Evolutionary conservation across 2,329 filamentous ascomycete genomes (phyloP), one percentile per base, ranked within the genome.

Genomic region (Graphilbum sp.): DNA sequence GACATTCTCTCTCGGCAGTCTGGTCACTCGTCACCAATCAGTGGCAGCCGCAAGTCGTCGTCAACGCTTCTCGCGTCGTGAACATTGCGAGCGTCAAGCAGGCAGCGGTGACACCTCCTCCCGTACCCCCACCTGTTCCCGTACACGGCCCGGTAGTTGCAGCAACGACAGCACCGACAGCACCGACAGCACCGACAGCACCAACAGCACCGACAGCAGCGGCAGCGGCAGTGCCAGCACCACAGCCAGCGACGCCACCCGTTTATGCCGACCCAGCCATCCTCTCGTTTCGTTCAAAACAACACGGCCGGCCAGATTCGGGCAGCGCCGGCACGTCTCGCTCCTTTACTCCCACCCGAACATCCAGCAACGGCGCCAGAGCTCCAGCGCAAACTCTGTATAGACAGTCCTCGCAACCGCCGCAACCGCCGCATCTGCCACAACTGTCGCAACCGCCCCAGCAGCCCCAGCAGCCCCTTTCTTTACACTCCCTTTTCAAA

Each of bases 31-130:
- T 58, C 36, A 55, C 51, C 8, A 45, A 47, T 18, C 50, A 67
- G 56, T 67, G 46, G 58, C 52, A 35, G 48, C 64, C 41, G 39
- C 45, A 46, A 21, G 27, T 50, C 62, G 67, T 72, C 27, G 65
- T 72, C 47, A 47, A 59, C 30, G 57, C 64, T 1, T 45, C 52
- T 34, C 61, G 67, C 37, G 45, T 46, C 19, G 32, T 37, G 18
- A 40, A 46, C 11, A 46, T 46, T n/a, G 27, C 40, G n/a, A 44
- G 45, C 15, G 41, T 36, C 23, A 41, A 36, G 33, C 43, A 45
- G n/a, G 34, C 31, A 18, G 23, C 37, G 23, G 32, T 34, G 12
- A 15, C 50, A 46, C n/a, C 45, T 44, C 9, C 24, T 13, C 24
- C 27, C 11, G 27, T 35, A 4, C 31, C 35, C 6, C 11, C 32